These are phyloP conservation scores for Tuctoria greenei DNA, from an alignment of 176 grass and related monocot species.

Conservation along the genomic window DNA sequence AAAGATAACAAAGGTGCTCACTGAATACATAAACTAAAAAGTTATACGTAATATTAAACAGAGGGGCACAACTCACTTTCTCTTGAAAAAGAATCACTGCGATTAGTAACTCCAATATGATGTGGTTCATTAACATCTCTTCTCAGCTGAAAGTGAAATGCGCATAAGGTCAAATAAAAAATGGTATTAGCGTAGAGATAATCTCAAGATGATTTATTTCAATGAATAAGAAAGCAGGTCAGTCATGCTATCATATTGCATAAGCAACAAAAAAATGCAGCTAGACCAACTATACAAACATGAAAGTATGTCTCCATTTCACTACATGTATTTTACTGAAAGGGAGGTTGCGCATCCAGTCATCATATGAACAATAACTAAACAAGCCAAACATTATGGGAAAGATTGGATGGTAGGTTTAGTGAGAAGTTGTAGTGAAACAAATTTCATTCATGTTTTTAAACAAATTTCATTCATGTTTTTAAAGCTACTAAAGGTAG, in stretches of 20 bases:
- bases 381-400: not conserved
- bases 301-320: no score
- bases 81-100: conserved; percentile 47
- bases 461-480: not conserved
- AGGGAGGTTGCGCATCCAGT: no score
- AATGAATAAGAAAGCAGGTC: not conserved
- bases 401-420: conserved; percentile 1
- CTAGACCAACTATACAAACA: not conserved
- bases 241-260: not conserved
- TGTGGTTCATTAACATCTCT: conserved; percentile 56
- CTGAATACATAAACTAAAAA: not conserved
- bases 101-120: conserved; percentile 16
- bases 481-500: not conserved
- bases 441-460: not conserved
- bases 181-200: not conserved
- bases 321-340: not conserved
- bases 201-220: not conserved
- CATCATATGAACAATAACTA: not conserved
- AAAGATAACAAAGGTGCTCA: not conserved
- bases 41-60: not conserved
- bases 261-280: not conserved
- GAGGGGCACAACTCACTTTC: conserved; percentile 53
- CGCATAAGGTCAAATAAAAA: not conserved
- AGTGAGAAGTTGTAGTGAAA: not conserved
- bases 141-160: conserved; percentile 50